Evolutionary conservation across 495 filamentous ascomycete genomes (phyloP).

Genomic region (Hyaloscypha hepaticicola): DNA sequence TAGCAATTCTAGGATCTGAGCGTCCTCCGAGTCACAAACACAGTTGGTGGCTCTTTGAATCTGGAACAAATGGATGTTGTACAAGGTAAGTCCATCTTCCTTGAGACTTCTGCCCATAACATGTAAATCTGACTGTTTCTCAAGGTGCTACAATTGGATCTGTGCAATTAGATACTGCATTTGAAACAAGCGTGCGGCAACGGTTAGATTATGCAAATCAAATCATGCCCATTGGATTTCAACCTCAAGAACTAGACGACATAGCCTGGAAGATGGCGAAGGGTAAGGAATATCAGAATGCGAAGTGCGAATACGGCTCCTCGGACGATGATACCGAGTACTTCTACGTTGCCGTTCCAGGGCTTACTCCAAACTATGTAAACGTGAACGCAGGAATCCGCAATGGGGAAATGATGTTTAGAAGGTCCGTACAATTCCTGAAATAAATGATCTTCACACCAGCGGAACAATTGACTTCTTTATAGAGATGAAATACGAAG

Average conservation of each 20-base stretch:
- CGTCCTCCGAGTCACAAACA: conserved; percentile 25
- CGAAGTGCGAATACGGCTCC: conserved; percentile 39
- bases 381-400: conserved; percentile 33
- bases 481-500: conserved; percentile 36
- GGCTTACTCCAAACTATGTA: conserved; percentile 31
- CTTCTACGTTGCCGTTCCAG: conserved; percentile 34
- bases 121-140: background rate
- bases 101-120: background rate
- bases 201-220: conserved; percentile 21
- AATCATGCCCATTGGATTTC: conserved; percentile 11
- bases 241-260: conserved; percentile 18
- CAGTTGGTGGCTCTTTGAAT: conserved; percentile 29
- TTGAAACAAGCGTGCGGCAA: conserved; percentile 19
- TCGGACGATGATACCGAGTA: conserved; percentile 33
- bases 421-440: conserved; percentile 13
- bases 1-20: conserved; percentile 21
- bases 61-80: conserved; percentile 45
- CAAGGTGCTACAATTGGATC: conserved; percentile 32
- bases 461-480: background rate
- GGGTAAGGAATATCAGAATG: conserved; percentile 29
- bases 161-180: conserved; percentile 28
- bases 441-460: background rate
- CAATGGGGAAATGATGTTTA: conserved; percentile 39
- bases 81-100: conserved; percentile 9
- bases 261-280: conserved; percentile 32